These are phyloP conservation scores for Copromyces sp. DNA, from an alignment of 495 filamentous ascomycete species.

Conservation along the genomic window DNA sequence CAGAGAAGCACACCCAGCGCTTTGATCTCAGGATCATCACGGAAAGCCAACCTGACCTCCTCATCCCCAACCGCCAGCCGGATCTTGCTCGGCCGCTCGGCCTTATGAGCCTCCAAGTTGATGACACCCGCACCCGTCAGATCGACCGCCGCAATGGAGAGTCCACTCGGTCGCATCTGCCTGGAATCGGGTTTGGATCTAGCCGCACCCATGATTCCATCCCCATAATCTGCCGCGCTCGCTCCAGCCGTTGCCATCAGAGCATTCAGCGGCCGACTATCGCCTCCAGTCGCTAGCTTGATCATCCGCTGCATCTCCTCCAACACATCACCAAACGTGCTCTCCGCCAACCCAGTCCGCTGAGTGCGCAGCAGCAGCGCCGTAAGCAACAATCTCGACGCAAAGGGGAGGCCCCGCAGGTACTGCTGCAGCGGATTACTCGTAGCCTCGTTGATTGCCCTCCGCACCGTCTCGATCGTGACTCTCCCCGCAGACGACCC, in stretches of 20 bases:
- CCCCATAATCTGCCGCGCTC: not conserved
- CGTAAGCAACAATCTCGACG: conserved; percentile 74
- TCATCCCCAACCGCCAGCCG: conserved; percentile 78
- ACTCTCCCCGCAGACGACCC: conserved; percentile 44
- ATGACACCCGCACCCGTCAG: conserved; percentile 81
- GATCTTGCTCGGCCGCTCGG: conserved; percentile 79
- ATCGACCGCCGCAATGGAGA: conserved; percentile 66
- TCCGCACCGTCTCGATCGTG: conserved; percentile 85
- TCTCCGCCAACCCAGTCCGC: conserved; percentile 76
- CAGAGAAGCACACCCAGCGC: conserved; percentile 48
- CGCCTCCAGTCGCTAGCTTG: conserved; percentile 45
- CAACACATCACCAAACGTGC: conserved; percentile 78
- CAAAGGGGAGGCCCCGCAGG: conserved; percentile 68
- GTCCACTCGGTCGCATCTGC: conserved; percentile 45
- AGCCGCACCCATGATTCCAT: not conserved
- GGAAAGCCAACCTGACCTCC: conserved; percentile 77
- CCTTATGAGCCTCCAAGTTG: conserved; percentile 64
- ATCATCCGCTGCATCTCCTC: conserved; percentile 76
- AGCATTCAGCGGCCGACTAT: conserved; percentile 25
- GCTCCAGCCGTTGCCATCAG: conserved; percentile 3
- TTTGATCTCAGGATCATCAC: conserved; percentile 79
- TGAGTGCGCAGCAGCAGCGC: conserved; percentile 69
- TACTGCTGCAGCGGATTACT: conserved; percentile 84
- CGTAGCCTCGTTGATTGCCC: conserved; percentile 90
- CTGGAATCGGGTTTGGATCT: conserved; percentile 4